Percentiles rank a stretch among this genome's conserved stretches.
These are phyloP conservation scores for Stagonosporopsis vannaccii DNA, from an alignment of 2,329 filamentous ascomycete genomes.

Conservation along the genomic window DNA sequence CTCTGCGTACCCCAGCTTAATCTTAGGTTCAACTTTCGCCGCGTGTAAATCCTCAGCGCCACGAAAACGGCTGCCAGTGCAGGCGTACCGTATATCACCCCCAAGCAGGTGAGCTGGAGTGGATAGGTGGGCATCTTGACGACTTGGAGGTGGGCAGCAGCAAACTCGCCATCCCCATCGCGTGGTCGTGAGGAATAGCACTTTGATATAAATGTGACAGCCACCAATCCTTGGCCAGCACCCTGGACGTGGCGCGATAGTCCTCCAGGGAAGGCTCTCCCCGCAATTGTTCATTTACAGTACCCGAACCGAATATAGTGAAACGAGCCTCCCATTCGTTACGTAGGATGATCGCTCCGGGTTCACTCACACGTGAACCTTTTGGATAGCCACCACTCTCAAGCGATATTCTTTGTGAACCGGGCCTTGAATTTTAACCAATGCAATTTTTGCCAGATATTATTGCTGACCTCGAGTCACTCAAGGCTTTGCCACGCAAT, in stretches of 20 bases:
- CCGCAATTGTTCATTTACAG: slow-evolving; percentile 19
- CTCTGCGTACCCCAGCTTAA: slow-evolving; percentile 45
- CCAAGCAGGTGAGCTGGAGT: slow-evolving; percentile 48
- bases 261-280: slow-evolving; percentile 9
- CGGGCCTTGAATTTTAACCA: slow-evolving; percentile 2
- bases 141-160: slow-evolving; percentile 24
- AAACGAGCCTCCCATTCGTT: slow-evolving; percentile 15
- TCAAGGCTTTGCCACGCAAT: slow-evolving; percentile 2
- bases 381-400: slow-evolving; percentile 6
- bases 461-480: slow-evolving; percentile 2
- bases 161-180: slow-evolving; percentile 18
- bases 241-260: slow-evolving; percentile 10
- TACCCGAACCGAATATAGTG: slow-evolving; percentile 14
- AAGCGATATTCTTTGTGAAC: neutral
- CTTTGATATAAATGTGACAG: slow-evolving; percentile 17
- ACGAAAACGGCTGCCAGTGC: slow-evolving; percentile 45
- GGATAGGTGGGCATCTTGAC: slow-evolving; percentile 49
- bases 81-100: slow-evolving; percentile 47
- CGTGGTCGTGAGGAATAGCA: slow-evolving; percentile 9
- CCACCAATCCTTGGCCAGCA: slow-evolving; percentile 6
- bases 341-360: slow-evolving; percentile 4
- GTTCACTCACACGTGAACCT: slow-evolving; percentile 9
- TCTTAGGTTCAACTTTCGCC: slow-evolving; percentile 47
- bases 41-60: slow-evolving; percentile 46
- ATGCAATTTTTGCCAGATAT: slow-evolving; percentile 9